phyloP scores from a whole-genome alignment of 306 rosid genomes.

The Glycine latifolia region DNA sequence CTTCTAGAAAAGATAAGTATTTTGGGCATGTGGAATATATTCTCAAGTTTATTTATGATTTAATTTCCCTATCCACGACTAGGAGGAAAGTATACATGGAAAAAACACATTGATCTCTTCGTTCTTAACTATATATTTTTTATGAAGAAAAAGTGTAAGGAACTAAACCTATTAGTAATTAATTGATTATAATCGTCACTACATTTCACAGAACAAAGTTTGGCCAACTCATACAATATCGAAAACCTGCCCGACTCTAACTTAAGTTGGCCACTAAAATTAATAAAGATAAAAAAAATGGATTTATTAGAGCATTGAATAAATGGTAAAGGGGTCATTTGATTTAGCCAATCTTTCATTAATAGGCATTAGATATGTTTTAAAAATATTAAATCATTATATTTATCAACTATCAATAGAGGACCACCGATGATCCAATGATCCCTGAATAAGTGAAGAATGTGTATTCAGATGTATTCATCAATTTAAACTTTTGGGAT shows the following conservation, averaged over 20 bases:
- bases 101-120: neutral
- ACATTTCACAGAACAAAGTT: neutral
- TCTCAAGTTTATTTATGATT: neutral
- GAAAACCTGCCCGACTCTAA: neutral
- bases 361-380: neutral
- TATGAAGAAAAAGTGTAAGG: neutral
- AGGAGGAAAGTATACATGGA: neutral
- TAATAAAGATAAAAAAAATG: neutral
- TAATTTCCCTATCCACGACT: constrained; percentile 16
- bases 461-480: neutral
- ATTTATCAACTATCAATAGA: neutral
- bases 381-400: neutral
- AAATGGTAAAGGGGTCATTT: neutral
- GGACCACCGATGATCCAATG: neutral
- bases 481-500: neutral
- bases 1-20: neutral
- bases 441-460: neutral
- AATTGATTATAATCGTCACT: neutral
- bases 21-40: neutral
- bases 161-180: neutral
- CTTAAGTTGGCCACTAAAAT: neutral
- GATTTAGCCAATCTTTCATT: neutral
- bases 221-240: neutral
- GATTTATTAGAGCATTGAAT: neutral
- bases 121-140: neutral